Evolutionary conservation across 179 eudicot genomes (phyloP).

Genomic region (Amaranthus tricolor): DNA sequence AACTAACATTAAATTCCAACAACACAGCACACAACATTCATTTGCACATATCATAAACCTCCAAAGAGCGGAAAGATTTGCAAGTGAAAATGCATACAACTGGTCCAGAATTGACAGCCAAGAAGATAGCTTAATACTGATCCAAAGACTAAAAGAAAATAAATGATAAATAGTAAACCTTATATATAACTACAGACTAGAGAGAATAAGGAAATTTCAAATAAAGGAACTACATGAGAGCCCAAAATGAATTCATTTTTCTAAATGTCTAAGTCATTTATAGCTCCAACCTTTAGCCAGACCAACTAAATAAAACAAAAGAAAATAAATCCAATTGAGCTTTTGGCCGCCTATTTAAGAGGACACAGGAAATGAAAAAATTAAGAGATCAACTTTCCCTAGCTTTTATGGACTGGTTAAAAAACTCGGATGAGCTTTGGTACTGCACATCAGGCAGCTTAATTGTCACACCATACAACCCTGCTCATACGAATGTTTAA

Average conservation of each 20-base stretch:
- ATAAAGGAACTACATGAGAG: background rate
- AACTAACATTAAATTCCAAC: background rate
- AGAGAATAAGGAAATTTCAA: background rate
- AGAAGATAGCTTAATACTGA: background rate
- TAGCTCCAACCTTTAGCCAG: background rate
- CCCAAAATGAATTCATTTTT: background rate
- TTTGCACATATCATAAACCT: background rate
- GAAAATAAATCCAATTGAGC: background rate
- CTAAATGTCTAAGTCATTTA: background rate
- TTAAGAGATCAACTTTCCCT: no score
- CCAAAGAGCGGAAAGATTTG: background rate
- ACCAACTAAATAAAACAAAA: background rate
- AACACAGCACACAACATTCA: background rate
- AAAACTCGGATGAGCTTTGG: no score
- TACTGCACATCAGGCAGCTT: no score
- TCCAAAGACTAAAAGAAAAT: background rate
- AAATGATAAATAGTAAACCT: background rate
- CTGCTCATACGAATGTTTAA: background rate
- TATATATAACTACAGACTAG: background rate
- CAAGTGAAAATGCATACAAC: background rate
- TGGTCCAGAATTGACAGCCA: background rate
- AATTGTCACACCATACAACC: no score
- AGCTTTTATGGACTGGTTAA: no score
- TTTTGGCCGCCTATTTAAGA: background rate
- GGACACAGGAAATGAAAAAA: no score